Conservation (phyloP, 2,329 filamentous ascomycete species). For the Beauveria caledonica region DNA sequence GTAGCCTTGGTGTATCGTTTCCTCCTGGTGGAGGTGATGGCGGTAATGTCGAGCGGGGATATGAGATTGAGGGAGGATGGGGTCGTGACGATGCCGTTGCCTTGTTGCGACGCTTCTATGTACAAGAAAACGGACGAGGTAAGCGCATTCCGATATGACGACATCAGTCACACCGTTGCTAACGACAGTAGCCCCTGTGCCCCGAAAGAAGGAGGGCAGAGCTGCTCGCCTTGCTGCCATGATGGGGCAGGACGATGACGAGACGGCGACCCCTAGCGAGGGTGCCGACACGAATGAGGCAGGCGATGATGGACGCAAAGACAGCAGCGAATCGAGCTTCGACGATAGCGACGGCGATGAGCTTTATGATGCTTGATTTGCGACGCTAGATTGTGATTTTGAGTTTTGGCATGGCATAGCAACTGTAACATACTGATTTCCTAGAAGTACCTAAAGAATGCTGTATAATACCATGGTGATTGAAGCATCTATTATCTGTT, state of each 20-base stretch:
- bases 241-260: conserved; percentile 33
- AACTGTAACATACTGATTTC: conserved; percentile 3
- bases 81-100: conserved; percentile 90
- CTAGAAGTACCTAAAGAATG: neutral
- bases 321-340: conserved; percentile 6
- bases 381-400: neutral
- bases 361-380: neutral
- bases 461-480: neutral
- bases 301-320: neutral
- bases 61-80: conserved; percentile 77
- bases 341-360: neutral
- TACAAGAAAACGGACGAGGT: conserved; percentile 95
- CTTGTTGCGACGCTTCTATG: conserved; percentile 85
- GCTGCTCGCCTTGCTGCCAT: conserved; percentile 45
- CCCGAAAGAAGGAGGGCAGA: conserved; percentile 47
- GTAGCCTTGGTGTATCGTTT: conserved; percentile 29
- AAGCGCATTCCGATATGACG: conserved; percentile 19
- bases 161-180: conserved; percentile 10
- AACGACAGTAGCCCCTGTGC: conserved; percentile 35
- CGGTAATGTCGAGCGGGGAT: conserved; percentile 67
- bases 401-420: neutral
- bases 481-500: neutral
- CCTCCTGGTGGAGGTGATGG: conserved; percentile 42
- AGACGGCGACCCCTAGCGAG: conserved; percentile 6
- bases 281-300: conserved; percentile 1